phyloP scores from a whole-genome alignment of 2,329 filamentous ascomycete species.

The Gaeumannomyces sp. region DNA sequence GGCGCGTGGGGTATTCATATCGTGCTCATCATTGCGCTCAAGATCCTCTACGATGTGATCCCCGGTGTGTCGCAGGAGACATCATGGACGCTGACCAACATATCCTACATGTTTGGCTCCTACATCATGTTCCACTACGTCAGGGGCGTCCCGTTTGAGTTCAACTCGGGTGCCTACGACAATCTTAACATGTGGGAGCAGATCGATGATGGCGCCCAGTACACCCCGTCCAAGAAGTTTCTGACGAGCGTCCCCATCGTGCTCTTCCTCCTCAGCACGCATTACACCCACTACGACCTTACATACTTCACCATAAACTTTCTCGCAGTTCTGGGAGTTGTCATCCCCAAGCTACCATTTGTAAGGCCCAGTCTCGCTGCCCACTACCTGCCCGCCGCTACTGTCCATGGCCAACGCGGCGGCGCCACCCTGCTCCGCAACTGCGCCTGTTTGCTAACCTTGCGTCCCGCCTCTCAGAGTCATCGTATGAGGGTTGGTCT shows the following conservation, averaged over 20 bases:
- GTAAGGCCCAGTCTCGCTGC: slow-evolving; percentile 48
- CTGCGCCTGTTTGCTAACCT: slow-evolving; percentile 18
- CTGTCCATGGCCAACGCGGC: slow-evolving; percentile 20
- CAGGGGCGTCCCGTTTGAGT: slow-evolving; percentile 95
- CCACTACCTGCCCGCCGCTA: background rate
- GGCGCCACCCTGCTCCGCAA: background rate
- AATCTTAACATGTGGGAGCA: slow-evolving; percentile 99
- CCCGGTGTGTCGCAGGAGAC: slow-evolving; percentile 96
- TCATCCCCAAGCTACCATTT: slow-evolving; percentile 93
- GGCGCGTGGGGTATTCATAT: slow-evolving; percentile 98
- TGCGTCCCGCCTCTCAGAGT: slow-evolving; percentile 42
- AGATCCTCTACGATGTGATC: slow-evolving; percentile 95
- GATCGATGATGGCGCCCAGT: slow-evolving; percentile 98
- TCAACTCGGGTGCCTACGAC: slow-evolving; percentile 97
- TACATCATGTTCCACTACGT: slow-evolving; percentile 99
- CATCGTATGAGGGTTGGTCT: slow-evolving; percentile 72
- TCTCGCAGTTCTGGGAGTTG: slow-evolving; percentile 81
- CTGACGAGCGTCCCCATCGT: slow-evolving; percentile 89
- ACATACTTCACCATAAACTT: slow-evolving; percentile 98
- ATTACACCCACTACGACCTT: slow-evolving; percentile 97
- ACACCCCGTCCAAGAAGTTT: slow-evolving; percentile 98
- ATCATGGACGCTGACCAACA: slow-evolving; percentile 97
- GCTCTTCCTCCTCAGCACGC: slow-evolving; percentile 92
- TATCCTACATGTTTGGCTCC: slow-evolving; percentile 97
- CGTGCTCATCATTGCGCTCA: slow-evolving; percentile 82